Evolutionary conservation across 768 basidiomycete genomes (phyloP).

Genomic region (Rickenella mellea): DNA sequence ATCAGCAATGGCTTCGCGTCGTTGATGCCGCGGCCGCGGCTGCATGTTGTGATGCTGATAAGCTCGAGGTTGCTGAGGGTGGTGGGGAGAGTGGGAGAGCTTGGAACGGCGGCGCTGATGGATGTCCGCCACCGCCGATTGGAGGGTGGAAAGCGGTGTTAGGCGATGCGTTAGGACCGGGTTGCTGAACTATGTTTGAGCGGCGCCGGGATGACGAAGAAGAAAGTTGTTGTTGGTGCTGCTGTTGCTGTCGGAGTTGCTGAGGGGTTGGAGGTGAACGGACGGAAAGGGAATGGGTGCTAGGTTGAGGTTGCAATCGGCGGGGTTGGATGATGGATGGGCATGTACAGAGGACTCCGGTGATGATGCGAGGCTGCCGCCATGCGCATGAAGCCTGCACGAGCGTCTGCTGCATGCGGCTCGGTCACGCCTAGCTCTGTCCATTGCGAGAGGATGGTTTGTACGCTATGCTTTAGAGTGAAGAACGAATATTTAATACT

Average conservation of each 20-base stretch:
- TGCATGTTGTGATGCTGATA: too few species aligned
- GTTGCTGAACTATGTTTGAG: slow-evolving; percentile 18
- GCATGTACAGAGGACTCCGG: slow-evolving; percentile 8
- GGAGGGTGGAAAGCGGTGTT: slow-evolving; percentile 8
- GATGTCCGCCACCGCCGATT: slow-evolving; percentile 15
- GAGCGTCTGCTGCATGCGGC: slow-evolving; percentile 36
- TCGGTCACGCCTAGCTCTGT: slow-evolving; percentile 35
- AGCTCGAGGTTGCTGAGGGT: slow-evolving; percentile 34
- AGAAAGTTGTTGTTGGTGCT: slow-evolving; percentile 1
- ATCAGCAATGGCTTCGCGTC: neutral
- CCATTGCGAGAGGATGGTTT: slow-evolving; percentile 40
- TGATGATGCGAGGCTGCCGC: slow-evolving; percentile 30
- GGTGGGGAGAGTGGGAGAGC: slow-evolving; percentile 31
- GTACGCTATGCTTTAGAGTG: slow-evolving; percentile 27
- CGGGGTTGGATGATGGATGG: neutral
- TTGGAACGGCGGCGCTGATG: slow-evolving; percentile 17
- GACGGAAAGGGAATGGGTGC: slow-evolving; percentile 5
- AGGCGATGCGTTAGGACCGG: neutral
- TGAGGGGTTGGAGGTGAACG: neutral
- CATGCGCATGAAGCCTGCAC: slow-evolving; percentile 35
- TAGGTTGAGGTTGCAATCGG: slow-evolving; percentile 10
- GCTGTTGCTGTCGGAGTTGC: neutral
- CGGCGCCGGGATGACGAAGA: slow-evolving; percentile 9
- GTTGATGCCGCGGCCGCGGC: neutral
- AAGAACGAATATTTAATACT: neutral